phyloP scores from a whole-genome alignment of 129 eudicot species.

The Gnaphalium uliginosum region DNA sequence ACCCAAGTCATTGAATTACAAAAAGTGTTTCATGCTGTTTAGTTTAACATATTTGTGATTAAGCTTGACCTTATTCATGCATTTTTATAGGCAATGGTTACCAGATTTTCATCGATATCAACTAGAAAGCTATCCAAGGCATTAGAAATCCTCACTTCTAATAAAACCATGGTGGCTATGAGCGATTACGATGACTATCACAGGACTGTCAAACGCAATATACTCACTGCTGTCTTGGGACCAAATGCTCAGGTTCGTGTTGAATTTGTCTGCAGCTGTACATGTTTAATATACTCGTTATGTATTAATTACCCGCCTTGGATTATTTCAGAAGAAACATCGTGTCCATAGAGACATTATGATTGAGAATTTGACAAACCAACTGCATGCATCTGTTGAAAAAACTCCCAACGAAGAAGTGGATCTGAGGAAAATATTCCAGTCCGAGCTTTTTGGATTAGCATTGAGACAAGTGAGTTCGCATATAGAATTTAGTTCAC shows the following conservation, averaged over 20 bases:
- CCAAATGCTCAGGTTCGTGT: conserved; percentile 80
- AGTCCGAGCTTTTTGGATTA: conserved; percentile 78
- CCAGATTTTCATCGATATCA: conserved; percentile 78
- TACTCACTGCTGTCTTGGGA: conserved; percentile 64
- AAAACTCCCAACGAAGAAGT: conserved; percentile 48
- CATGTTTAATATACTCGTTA: background rate
- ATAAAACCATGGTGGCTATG: conserved; percentile 86
- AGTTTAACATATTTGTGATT: background rate
- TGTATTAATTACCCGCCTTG: background rate
- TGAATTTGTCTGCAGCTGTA: background rate
- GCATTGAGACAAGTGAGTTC: conserved; percentile 77
- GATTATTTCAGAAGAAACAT: conserved; percentile 53
- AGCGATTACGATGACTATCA: conserved; percentile 86
- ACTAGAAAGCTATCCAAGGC: conserved; percentile 76
- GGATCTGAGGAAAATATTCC: conserved; percentile 61
- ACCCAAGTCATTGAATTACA: background rate
- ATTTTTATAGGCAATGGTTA: conserved; percentile 69
- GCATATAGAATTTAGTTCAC: background rate
- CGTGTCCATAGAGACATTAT: conserved; percentile 62
- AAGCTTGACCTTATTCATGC: background rate
- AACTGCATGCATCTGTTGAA: conserved; percentile 37
- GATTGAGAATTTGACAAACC: conserved; percentile 48
- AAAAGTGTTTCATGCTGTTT: background rate
- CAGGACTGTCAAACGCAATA: conserved; percentile 53
- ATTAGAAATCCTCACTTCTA: conserved; percentile 63